These are phyloP conservation scores for Prototheca cutis DNA, from an alignment of 163 green algal genomes.

Conservation along the genomic window DNA sequence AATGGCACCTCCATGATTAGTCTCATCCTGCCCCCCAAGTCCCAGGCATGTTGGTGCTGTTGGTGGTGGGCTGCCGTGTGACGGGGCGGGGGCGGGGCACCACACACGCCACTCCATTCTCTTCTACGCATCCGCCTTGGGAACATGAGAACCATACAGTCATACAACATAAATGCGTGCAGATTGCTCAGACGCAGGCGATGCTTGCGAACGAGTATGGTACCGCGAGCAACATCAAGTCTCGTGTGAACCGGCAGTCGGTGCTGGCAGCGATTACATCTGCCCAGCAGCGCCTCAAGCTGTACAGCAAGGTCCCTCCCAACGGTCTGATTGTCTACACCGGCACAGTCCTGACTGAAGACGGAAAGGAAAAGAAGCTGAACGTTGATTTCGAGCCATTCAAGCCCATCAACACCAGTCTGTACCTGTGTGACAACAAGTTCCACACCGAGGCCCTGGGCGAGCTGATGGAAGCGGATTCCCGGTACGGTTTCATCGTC, in stretches of 20 bases:
- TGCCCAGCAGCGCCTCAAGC: conserved; percentile 92
- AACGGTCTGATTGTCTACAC: conserved; percentile 98
- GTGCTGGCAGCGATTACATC: conserved; percentile 97
- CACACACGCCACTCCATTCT: too few species aligned
- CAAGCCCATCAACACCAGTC: conserved; percentile 99
- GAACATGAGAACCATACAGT: too few species aligned
- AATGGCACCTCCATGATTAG: conserved; percentile 99
- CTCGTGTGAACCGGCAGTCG: conserved; percentile 91
- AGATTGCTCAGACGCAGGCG: conserved; percentile 87
- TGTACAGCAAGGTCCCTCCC: conserved; percentile 90
- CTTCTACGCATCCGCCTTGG: too few species aligned
- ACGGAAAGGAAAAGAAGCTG: conserved; percentile 98
- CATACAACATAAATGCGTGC: too few species aligned
- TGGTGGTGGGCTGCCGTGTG: too few species aligned
- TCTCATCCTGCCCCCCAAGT: conserved; percentile 96
- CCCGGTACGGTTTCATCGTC: conserved; percentile 99
- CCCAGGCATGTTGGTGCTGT: conserved; percentile 69
- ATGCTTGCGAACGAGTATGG: conserved; percentile 98
- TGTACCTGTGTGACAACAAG: conserved; percentile 99
- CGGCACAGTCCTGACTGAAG: conserved; percentile 94
- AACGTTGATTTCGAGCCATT: conserved; percentile 99
- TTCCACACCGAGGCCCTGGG: conserved; percentile 97
- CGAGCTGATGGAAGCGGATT: conserved; percentile 91
- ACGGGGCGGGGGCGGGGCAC: too few species aligned
- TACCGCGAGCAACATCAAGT: conserved; percentile 99